Evolutionary conservation across 768 basidiomycete genomes (phyloP).

Genomic region (Suillus cothurnatus): DNA sequence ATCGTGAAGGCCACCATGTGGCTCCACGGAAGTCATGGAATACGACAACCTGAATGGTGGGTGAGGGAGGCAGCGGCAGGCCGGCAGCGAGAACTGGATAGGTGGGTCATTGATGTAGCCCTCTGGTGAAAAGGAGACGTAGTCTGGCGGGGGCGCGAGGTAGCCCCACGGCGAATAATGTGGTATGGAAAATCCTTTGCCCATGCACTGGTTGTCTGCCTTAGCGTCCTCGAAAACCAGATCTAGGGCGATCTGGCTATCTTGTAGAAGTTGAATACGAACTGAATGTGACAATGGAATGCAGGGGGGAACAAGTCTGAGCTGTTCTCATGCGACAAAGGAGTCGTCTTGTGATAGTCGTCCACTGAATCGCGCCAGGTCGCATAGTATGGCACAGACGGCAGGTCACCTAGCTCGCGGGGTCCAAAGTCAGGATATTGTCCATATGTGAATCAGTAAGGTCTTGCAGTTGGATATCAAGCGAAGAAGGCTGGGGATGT

Average conservation of each 20-base stretch:
- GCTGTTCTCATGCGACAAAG: background rate
- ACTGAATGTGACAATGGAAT: conserved; percentile 19
- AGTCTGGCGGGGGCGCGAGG: background rate
- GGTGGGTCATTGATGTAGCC: background rate
- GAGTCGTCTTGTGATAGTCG: conserved; percentile 11
- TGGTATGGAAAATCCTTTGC: background rate
- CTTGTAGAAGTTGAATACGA: background rate
- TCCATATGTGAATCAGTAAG: background rate
- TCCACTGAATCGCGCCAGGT: conserved; percentile 21
- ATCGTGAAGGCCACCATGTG: too few species aligned
- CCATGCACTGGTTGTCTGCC: background rate
- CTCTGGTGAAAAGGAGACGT: background rate
- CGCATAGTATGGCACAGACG: conserved; percentile 18
- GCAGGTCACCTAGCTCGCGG: conserved; percentile 7
- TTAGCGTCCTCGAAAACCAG: conserved; percentile 22
- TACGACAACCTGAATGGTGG: background rate
- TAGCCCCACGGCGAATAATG: background rate
- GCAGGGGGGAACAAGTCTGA: conserved; percentile 19
- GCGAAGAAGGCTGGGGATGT: too few species aligned
- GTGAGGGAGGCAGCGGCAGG: background rate
- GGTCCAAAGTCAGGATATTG: background rate
- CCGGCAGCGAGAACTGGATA: background rate
- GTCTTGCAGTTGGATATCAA: too few species aligned
- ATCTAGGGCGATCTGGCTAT: conserved; percentile 30
- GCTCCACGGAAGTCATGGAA: background rate